Base-by-base conservation (phyloP, 805 yeast genomes). In the Cephaloascus fragrans region DNA sequence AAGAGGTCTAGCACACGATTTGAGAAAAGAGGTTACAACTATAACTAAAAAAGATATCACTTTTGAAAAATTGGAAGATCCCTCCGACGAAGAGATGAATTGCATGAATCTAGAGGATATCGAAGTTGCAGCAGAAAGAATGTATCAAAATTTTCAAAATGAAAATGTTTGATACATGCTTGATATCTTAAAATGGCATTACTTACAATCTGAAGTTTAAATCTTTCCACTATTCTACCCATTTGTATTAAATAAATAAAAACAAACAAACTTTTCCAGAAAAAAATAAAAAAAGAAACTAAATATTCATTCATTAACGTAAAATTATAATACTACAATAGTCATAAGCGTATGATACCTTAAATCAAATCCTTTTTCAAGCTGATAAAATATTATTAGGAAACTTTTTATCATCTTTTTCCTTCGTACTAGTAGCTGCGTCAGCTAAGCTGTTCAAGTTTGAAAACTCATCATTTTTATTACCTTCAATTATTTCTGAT, bases 1-100 rank as follows among this genome's bases (percentile, higher is more conserved):
- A 19, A 64, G 85, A 40, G 69, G 73, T 34, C 57, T 87, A 18
- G 85, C 90, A 1, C 78, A 76, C 40, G 93, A 84, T 45, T 51
- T 84, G 35, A 64, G 63, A 36, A 71, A 62, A 40, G 74, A 67
- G 36, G 47, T 66, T 6, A 60, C 51, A 17, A 35, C 40, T 0
- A 32, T 79, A 19, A 39, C 45, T 10, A 77, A 71, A 44, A 48
- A 57, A 14, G 76, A 71, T 29, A 64, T 83, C 19, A 69, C 72
- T 1, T 79, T 77, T 51, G 83, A 79, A 45, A 77, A 78, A 45
- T 51, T 63, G 2, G 50, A 65, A 26, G 48, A 42, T 17, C 44
- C 54, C 14, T 44, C 44, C 32, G 48, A 41, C 2, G 42, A 36
- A 9, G 69, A 65, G 18, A 54, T 74, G 40, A 56, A 64, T 18